Percentiles rank a stretch among this genome's conserved stretches.
phyloP scores from a whole-genome alignment of 1,284 basidiomycete genomes.

The Golubevia sp. region DNA sequence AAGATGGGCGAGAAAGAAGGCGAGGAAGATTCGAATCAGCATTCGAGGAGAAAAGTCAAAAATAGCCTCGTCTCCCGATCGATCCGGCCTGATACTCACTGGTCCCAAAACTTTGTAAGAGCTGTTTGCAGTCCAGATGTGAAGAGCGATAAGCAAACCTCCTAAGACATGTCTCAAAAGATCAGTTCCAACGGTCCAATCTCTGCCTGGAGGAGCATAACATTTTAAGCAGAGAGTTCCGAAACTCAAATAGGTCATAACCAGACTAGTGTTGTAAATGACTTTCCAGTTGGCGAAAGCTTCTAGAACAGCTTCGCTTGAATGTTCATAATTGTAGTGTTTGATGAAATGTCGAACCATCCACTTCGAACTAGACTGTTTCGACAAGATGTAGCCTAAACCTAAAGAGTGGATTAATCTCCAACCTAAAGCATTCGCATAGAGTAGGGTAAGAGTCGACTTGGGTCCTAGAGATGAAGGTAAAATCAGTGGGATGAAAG shows the following conservation, averaged over 20 bases:
- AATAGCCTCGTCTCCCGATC: too few relatives aligned
- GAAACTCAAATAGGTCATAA: slow-evolving; percentile 79
- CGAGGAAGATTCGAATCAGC: neutral
- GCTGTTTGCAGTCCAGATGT: slow-evolving; percentile 87
- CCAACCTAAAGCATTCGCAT: slow-evolving; percentile 83
- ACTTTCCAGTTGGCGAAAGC: slow-evolving; percentile 94
- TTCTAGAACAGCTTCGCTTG: slow-evolving; percentile 70
- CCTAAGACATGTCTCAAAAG: slow-evolving; percentile 80
- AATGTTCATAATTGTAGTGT: slow-evolving; percentile 64
- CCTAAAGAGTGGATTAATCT: slow-evolving; percentile 86
- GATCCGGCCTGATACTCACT: slow-evolving; percentile 15
- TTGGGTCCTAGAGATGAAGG: slow-evolving; percentile 21
- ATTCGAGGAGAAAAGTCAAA: too few relatives aligned
- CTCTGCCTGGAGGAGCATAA: slow-evolving; percentile 39
- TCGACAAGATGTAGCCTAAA: slow-evolving; percentile 79
- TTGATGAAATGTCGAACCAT: slow-evolving; percentile 91
- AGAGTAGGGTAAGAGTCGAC: slow-evolving; percentile 70
- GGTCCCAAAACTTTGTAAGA: slow-evolving; percentile 87
- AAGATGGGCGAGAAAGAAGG: neutral
- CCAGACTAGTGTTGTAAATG: slow-evolving; percentile 87
- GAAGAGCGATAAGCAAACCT: slow-evolving; percentile 76
- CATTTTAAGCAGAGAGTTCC: slow-evolving; percentile 37
- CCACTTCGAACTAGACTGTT: slow-evolving; percentile 84
- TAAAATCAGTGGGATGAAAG: slow-evolving; percentile 62
- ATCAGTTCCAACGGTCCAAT: slow-evolving; percentile 89